These are phyloP conservation scores for Penicillium corylophilum DNA, from an alignment of 2,329 filamentous ascomycete genomes.

Conservation along the genomic window DNA sequence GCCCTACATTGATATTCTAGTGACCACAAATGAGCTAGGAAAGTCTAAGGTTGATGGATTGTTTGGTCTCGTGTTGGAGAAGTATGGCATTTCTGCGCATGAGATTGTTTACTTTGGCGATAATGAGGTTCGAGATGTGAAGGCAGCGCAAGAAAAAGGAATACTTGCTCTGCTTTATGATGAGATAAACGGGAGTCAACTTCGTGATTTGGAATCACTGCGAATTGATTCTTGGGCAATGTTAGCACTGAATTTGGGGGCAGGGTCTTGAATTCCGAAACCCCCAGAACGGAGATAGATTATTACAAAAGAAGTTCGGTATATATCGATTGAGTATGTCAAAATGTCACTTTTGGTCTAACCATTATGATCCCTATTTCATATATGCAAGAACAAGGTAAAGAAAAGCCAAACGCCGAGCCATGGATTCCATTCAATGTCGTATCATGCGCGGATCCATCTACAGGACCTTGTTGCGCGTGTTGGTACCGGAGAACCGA, in stretches of 20 bases:
- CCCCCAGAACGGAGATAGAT: too few relatives aligned
- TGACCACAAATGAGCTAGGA: conserved; percentile 35
- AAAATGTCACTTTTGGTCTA: conserved; percentile 23
- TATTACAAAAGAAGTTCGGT: not conserved
- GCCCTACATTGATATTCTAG: conserved; percentile 30
- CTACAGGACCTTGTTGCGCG: conserved; percentile 26
- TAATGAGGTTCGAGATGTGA: conserved; percentile 27
- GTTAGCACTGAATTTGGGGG: conserved; percentile 3
- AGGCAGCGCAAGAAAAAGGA: conserved; percentile 22
- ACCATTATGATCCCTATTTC: conserved; percentile 15
- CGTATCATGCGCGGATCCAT: conserved; percentile 23
- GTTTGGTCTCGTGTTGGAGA: conserved; percentile 25
- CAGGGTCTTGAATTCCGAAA: too few relatives aligned
- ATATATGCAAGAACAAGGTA: conserved; percentile 16
- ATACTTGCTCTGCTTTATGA: conserved; percentile 27
- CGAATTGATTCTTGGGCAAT: conserved; percentile 13
- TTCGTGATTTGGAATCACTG: conserved; percentile 3
- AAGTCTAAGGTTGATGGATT: conserved; percentile 35
- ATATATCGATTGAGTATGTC: conserved; percentile 2
- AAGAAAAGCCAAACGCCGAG: conserved; percentile 24
- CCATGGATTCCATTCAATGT: conserved; percentile 24
- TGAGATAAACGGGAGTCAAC: conserved; percentile 5
- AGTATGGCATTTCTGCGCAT: conserved; percentile 17
- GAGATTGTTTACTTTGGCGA: conserved; percentile 32
- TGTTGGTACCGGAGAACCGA: conserved; percentile 48